Evolutionary conservation across 495 filamentous ascomycete genomes (phyloP), one percentile per base, ranked within the genome.

Genomic region (Hypoxylon trugodes): DNA sequence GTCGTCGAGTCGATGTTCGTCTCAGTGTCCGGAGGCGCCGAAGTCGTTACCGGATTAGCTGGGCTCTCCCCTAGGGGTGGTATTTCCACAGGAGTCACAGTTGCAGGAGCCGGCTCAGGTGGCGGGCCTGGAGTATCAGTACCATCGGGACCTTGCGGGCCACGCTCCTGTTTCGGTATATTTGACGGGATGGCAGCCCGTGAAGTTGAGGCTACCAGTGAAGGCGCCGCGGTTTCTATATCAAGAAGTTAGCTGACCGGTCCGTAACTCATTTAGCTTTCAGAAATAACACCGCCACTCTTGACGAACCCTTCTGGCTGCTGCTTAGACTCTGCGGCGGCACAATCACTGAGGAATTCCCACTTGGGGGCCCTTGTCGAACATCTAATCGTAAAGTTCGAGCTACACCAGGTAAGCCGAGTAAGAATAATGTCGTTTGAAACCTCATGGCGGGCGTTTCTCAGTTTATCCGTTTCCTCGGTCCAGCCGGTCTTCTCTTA

Each of bases 401-500:
- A 47, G 64, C 64, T 67, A 62, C 64, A 15, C 64, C 64, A 54
- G 58, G 64, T 67, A 67, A 54, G 57, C 58, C 58, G 19, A 67
- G 43, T 49, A 67, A 50, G 28, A 62, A 46, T 10, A 62, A 43
- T 3, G 15, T 33, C 52, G 10, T 58, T 7, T 26, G 19, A 54
- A 62, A 45, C 59, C 45, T 62, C 64, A 62, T 67, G 36, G 56
- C 36, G 26, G 47, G 10, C 64, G 50, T 53, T n/a, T n/a, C 33
- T 60, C 56, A 32, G 37, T 10, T 43, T 40, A 47, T 56, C 16
- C 53, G 54, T 66, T n/a, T n/a, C n/a, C 50, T 42, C 51, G 61
- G 41, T 42, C 24, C 63, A 42, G 58, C 64, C 58, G 33, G 40
- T 47, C 21, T n/a, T n/a, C n/a, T n/a, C n/a, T n/a, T n/a, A n/a